phyloP scores from a whole-genome alignment of 148 eudicot genomes.

The Hydrangea macrophylla region DNA sequence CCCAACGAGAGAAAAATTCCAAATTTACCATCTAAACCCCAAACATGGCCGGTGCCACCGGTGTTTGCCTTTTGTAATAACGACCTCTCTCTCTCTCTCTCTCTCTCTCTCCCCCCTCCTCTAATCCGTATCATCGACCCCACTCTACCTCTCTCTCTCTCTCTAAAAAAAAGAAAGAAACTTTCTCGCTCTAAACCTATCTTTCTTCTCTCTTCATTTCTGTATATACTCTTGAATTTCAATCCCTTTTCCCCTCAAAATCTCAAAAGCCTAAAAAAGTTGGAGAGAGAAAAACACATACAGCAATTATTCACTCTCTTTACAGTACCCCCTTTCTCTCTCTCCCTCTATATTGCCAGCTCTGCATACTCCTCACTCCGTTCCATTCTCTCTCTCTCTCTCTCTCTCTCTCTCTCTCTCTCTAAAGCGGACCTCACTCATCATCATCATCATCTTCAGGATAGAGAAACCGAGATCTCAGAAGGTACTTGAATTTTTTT shows the following conservation, averaged over 20 bases:
- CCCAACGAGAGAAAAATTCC: background rate
- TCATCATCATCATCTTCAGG: slow-evolving; percentile 7
- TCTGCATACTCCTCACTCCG: slow-evolving; percentile 16
- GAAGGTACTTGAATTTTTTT: slow-evolving; percentile 14
- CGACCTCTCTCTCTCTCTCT: background rate
- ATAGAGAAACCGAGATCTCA: slow-evolving; percentile 17
- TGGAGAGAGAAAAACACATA: slow-evolving; percentile 22
- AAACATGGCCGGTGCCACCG: slow-evolving; percentile 23
- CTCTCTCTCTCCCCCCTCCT: background rate
- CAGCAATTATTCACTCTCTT: slow-evolving; percentile 34
- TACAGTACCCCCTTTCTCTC: slow-evolving; percentile 7
- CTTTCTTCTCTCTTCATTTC: slow-evolving; percentile 9
- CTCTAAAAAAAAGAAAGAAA: too few relatives aligned
- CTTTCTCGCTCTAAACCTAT: slow-evolving; percentile 12
- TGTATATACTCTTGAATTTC: slow-evolving; percentile 20
- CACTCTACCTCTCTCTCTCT: background rate
- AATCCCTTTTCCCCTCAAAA: slow-evolving; percentile 16
- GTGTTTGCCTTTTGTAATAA: slow-evolving; percentile 10
- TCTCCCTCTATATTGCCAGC: slow-evolving; percentile 42
- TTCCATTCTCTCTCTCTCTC: slow-evolving; percentile 24
- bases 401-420: slow-evolving; percentile 23
- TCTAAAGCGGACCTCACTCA: slow-evolving; percentile 8
- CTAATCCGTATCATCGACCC: background rate
- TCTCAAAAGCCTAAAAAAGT: slow-evolving; percentile 26
- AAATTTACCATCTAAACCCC: slow-evolving; percentile 6